Evolutionary conservation across 805 yeast genomes (phyloP).

Genomic region (Hanseniaspora mollemarum): DNA sequence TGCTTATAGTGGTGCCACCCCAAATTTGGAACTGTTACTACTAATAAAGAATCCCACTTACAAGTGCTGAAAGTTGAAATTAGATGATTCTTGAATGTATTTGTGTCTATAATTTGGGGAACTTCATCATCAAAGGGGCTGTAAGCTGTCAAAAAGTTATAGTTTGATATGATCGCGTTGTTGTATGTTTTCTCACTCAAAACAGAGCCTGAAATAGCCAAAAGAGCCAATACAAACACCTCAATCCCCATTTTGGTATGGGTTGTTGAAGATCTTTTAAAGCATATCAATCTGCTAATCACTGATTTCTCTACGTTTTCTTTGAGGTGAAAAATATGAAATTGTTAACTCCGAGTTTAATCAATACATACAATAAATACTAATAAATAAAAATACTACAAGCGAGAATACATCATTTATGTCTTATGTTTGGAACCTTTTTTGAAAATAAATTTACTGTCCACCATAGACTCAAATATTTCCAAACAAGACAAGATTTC

Average conservation of each 20-base stretch:
- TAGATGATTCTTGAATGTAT: constrained; percentile 9
- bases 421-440: not conserved
- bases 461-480: not conserved
- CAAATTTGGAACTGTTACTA: constrained; percentile 6
- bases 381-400: not conserved
- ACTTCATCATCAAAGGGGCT: not conserved
- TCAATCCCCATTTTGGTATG: not conserved
- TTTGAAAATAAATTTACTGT: not conserved
- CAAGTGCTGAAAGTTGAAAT: constrained; percentile 6
- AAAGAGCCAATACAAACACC: not conserved
- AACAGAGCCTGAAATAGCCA: not conserved
- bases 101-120: not conserved
- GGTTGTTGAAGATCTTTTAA: not conserved
- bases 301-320: too few species aligned
- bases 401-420: not conserved
- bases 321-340: too few species aligned
- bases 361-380: not conserved
- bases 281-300: too few species aligned
- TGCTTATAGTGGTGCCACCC: constrained; percentile 1
- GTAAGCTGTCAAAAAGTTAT: constrained; percentile 1
- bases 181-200: not conserved
- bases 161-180: constrained; percentile 4
- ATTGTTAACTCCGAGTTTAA: not conserved
- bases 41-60: constrained; percentile 10
- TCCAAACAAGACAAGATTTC: not conserved